These are phyloP conservation scores for Raddia guianensis DNA, from an alignment of 176 grass and related monocot genomes.

Conservation along the genomic window DNA sequence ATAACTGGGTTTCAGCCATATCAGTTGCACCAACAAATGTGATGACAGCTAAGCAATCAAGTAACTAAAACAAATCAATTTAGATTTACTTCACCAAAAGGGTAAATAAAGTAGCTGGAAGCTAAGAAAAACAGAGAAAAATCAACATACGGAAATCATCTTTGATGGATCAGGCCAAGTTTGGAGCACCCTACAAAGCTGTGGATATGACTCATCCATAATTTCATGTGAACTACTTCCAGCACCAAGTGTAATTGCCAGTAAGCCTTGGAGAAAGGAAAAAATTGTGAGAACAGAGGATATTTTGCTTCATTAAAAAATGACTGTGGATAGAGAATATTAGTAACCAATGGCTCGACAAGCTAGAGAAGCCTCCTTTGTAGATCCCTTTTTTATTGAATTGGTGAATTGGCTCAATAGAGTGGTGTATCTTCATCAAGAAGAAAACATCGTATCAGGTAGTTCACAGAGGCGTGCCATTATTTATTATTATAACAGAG, in stretches of 20 bases:
- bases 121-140: neutral
- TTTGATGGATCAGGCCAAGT: constrained; percentile 63
- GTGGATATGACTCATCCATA: constrained; percentile 68
- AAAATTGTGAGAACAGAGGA: constrained; percentile 25
- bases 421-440: constrained; percentile 51
- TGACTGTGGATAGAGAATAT: neutral
- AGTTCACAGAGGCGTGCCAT: neutral
- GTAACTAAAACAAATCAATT: constrained; percentile 45
- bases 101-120: neutral
- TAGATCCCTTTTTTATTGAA: constrained; percentile 79
- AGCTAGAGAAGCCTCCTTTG: constrained; percentile 70
- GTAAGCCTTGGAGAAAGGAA: constrained; percentile 52
- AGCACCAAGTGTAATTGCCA: constrained; percentile 73
- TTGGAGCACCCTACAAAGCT: constrained; percentile 64
- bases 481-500: too few species aligned
- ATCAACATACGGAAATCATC: constrained; percentile 65
- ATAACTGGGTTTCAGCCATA: constrained; percentile 67
- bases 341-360: constrained; percentile 62
- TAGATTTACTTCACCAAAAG: constrained; percentile 8
- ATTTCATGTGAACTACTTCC: constrained; percentile 59
- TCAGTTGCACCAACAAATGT: constrained; percentile 85
- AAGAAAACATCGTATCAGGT: constrained; percentile 9
- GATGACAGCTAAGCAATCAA: constrained; percentile 74
- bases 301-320: neutral
- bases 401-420: constrained; percentile 54